phyloP scores from a whole-genome alignment of 2,329 filamentous ascomycete genomes.

The Cercospora sp. region DNA sequence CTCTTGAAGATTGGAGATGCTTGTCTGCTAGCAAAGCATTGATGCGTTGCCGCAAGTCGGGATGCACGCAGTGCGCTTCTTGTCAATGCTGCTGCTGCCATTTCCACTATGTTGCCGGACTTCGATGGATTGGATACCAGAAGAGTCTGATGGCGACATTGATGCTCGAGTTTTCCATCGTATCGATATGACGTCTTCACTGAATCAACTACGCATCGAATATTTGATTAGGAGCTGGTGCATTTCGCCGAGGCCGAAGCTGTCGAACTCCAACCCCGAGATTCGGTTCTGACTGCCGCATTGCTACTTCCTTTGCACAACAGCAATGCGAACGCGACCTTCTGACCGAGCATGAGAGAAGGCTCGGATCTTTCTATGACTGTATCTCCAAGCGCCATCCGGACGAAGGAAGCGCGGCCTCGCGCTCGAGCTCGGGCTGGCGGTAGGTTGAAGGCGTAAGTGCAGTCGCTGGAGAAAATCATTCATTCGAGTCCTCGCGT shows the following conservation, averaged over 20 bases:
- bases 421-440: too few relatives aligned
- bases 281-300: background rate
- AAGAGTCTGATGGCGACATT: background rate
- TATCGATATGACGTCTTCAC: background rate
- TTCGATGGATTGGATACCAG: background rate
- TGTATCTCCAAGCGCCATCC: too few relatives aligned
- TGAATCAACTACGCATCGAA: background rate
- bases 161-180: background rate
- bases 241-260: background rate
- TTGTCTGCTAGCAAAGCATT: constrained; percentile 29
- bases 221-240: background rate
- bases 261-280: background rate
- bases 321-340: too few relatives aligned
- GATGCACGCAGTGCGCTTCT: constrained; percentile 27
- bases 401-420: too few relatives aligned
- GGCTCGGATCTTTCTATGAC: too few relatives aligned
- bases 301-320: background rate
- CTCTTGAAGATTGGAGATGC: constrained; percentile 36
- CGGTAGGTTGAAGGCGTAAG: too few relatives aligned
- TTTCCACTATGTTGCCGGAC: background rate
- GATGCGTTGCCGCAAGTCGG: constrained; percentile 22
- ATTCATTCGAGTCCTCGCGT: too few relatives aligned
- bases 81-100: constrained; percentile 26
- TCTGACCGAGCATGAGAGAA: too few relatives aligned
- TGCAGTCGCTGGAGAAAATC: too few relatives aligned